These are phyloP conservation scores for Chrysochromulina tobinii DNA, from an alignment of 78 protist species.

Conservation along the genomic window DNA sequence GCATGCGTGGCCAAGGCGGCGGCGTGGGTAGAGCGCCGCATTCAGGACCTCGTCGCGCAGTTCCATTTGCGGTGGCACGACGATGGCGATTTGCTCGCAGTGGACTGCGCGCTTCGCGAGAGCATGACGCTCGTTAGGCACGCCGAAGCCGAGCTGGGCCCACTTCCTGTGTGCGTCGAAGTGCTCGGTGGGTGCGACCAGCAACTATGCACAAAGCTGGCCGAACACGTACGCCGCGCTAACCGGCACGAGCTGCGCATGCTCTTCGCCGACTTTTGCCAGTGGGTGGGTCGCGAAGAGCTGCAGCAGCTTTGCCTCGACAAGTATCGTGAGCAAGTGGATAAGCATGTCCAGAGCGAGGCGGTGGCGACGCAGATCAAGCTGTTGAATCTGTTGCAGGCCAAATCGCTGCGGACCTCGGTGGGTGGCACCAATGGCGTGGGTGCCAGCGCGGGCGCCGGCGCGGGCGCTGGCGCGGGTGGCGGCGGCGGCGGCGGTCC, in stretches of 20 bases:
- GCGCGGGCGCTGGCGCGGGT: background rate
- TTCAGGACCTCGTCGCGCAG: background rate
- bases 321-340: constrained; percentile 1
- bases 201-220: background rate
- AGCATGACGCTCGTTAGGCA: background rate
- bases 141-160: background rate
- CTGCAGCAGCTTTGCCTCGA: background rate
- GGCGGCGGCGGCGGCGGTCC: background rate
- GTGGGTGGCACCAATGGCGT: background rate
- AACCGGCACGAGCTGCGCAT: background rate
- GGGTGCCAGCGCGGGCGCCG: background rate
- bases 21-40: background rate
- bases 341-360: background rate
- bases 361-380: background rate
- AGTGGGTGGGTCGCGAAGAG: background rate
- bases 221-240: background rate
- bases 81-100: background rate
- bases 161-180: background rate
- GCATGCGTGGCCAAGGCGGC: background rate
- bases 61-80: background rate
- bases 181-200: background rate
- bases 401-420: background rate
- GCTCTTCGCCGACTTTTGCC: background rate
- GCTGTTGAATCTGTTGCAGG: too few species aligned
- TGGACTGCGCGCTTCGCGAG: background rate